phyloP scores from a whole-genome alignment of 2,329 filamentous ascomycete species.

The Stachybotrys elegans region DNA sequence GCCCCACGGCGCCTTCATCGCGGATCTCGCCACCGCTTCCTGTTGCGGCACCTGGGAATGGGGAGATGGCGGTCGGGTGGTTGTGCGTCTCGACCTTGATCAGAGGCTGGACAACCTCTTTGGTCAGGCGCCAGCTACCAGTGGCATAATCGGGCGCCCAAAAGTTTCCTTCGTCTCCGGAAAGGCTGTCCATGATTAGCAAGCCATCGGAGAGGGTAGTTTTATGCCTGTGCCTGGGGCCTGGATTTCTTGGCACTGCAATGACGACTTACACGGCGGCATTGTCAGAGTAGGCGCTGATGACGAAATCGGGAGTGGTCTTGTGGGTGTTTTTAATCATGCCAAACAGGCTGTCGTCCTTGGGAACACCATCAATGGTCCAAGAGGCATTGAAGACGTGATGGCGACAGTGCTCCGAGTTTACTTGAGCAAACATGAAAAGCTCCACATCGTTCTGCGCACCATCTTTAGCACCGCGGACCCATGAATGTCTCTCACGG shows the following conservation, averaged over 20 bases:
- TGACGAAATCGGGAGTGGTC: constrained; percentile 71
- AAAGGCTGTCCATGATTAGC: constrained; percentile 15
- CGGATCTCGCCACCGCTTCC: constrained; percentile 93
- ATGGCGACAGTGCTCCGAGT: constrained; percentile 83
- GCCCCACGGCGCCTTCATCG: constrained; percentile 89
- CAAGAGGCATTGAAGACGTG: constrained; percentile 97
- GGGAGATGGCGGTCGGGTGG: constrained; percentile 92
- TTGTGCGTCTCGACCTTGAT: constrained; percentile 98
- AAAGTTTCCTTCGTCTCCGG: constrained; percentile 39
- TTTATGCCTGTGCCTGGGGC: no score
- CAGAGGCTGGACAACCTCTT: constrained; percentile 81
- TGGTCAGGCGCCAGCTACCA: constrained; percentile 81
- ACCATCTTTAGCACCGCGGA: constrained; percentile 2
- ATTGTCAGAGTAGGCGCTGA: constrained; percentile 96
- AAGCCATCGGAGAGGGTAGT: no score
- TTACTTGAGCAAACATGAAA: constrained; percentile 99
- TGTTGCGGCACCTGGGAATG: constrained; percentile 87
- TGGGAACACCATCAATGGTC: constrained; percentile 83
- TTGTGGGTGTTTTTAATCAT: constrained; percentile 98
- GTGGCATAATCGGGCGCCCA: constrained; percentile 88
- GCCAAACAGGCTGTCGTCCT: constrained; percentile 77
- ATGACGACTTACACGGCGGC: constrained; percentile 65
- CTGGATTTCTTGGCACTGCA: no score
- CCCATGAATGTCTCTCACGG: constrained; percentile 7
- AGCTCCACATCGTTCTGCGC: constrained; percentile 73